Percentiles rank a stretch among this genome's conserved stretches.
These are phyloP conservation scores for Jacaranda copaia DNA, from an alignment of 257 asterid species.

Conservation along the genomic window DNA sequence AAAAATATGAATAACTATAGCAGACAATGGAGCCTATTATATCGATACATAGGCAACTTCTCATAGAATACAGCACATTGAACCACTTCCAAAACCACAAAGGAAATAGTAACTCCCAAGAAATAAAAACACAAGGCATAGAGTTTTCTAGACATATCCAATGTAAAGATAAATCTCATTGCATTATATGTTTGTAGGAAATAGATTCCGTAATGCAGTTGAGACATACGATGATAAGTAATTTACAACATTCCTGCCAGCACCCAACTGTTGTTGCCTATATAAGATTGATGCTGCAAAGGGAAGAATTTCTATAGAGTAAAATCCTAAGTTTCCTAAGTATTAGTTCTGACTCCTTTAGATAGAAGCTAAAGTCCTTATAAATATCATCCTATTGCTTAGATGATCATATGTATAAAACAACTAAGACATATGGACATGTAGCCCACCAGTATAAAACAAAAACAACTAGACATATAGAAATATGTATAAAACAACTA, in stretches of 20 bases:
- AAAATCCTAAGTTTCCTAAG: no score
- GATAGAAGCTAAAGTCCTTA: no score
- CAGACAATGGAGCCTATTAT: not conserved
- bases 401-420: no score
- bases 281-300: not conserved
- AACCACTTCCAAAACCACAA: not conserved
- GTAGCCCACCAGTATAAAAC: no score
- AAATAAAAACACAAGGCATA: not conserved
- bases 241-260: slow-evolving; percentile 26
- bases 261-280: not conserved
- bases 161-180: not conserved
- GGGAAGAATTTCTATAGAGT: not conserved
- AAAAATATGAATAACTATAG: not conserved
- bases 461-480: no score
- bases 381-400: no score
- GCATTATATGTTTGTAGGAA: not conserved
- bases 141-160: not conserved
- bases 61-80: no score
- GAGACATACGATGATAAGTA: not conserved
- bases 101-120: no score
- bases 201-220: slow-evolving; percentile 6
- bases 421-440: no score
- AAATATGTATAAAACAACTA: no score
- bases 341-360: no score
- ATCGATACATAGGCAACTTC: not conserved